These are phyloP conservation scores for Aphanomyces invadans DNA, from an alignment of 352 stramenopile genomes.

Conservation along the genomic window DNA sequence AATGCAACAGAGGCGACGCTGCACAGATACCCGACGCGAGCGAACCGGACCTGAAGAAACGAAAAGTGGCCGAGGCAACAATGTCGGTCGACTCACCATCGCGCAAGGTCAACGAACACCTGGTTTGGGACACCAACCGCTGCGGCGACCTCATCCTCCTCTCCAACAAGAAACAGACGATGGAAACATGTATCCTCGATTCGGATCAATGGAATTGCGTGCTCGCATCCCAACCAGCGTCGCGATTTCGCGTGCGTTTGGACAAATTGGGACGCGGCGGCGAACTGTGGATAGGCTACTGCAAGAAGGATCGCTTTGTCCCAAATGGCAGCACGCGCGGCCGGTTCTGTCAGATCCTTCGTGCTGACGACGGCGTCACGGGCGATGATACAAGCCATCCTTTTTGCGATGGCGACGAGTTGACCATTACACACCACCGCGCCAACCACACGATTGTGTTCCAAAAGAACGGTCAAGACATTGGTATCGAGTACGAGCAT, in stretches of 20 bases:
- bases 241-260: constrained; percentile 1
- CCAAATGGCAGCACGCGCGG: constrained; percentile 13
- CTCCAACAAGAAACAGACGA: constrained; percentile 9
- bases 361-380: neutral
- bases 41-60: neutral
- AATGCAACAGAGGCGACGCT: neutral
- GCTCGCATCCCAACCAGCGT: neutral
- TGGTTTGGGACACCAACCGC: neutral
- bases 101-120: neutral
- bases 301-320: constrained; percentile 10
- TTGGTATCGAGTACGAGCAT: constrained; percentile 17
- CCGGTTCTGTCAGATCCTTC: constrained; percentile 14
- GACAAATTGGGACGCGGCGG: neutral
- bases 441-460: neutral
- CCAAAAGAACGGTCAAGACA: constrained; percentile 14
- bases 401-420: neutral
- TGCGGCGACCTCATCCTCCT: neutral
- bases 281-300: constrained; percentile 19
- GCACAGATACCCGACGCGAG: neutral
- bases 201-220: constrained; percentile 18
- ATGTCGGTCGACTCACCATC: too few species aligned
- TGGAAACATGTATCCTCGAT: constrained; percentile 2
- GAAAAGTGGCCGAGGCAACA: too few species aligned
- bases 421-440: constrained; percentile 5
- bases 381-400: neutral